phyloP scores from a whole-genome alignment of 2,329 filamentous ascomycete species.

The Monosporascus sp. region DNA sequence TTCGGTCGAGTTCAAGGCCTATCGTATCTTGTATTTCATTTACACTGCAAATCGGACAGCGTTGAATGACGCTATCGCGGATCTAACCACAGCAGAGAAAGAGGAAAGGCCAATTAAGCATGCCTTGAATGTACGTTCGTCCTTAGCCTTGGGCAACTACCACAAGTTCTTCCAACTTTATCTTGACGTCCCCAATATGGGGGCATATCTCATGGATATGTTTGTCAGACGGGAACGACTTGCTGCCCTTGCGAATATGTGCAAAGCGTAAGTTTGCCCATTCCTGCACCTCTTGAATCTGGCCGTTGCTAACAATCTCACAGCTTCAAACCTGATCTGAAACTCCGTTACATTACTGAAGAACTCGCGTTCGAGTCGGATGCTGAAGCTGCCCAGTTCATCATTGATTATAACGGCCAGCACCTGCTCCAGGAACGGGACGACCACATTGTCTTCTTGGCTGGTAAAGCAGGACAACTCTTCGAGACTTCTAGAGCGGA shows the following conservation, averaged over 20 bases:
- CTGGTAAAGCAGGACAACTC: slow-evolving; percentile 63
- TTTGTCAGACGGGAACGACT: slow-evolving; percentile 93
- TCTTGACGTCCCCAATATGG: slow-evolving; percentile 91
- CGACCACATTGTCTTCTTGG: slow-evolving; percentile 67
- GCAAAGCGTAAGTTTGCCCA: slow-evolving; percentile 74
- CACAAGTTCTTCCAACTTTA: slow-evolving; percentile 98
- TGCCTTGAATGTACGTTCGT: slow-evolving; percentile 84
- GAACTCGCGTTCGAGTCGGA: slow-evolving; percentile 95
- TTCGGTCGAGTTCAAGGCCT: slow-evolving; percentile 94
- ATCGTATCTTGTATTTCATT: slow-evolving; percentile 99
- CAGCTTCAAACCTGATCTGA: slow-evolving; percentile 90
- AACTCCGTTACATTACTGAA: slow-evolving; percentile 86
- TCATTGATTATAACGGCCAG: slow-evolving; percentile 73
- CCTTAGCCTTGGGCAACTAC: slow-evolving; percentile 89
- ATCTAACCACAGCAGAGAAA: slow-evolving; percentile 98
- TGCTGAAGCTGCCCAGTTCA: slow-evolving; percentile 83
- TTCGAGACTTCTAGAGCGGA: slow-evolving; percentile 70
- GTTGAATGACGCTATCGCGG: slow-evolving; percentile 96
- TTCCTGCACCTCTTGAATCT: neutral
- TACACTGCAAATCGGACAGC: slow-evolving; percentile 97
- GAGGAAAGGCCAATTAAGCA: slow-evolving; percentile 78
- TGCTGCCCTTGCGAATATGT: slow-evolving; percentile 83
- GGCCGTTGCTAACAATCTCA: slow-evolving; percentile 37
- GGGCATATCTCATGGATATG: slow-evolving; percentile 98
- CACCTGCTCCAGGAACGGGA: slow-evolving; percentile 71